Percentiles rank a stretch among this genome's conserved stretches.
phyloP scores from a whole-genome alignment of 2,329 filamentous ascomycete species.

The Cordyceps farinosa region DNA sequence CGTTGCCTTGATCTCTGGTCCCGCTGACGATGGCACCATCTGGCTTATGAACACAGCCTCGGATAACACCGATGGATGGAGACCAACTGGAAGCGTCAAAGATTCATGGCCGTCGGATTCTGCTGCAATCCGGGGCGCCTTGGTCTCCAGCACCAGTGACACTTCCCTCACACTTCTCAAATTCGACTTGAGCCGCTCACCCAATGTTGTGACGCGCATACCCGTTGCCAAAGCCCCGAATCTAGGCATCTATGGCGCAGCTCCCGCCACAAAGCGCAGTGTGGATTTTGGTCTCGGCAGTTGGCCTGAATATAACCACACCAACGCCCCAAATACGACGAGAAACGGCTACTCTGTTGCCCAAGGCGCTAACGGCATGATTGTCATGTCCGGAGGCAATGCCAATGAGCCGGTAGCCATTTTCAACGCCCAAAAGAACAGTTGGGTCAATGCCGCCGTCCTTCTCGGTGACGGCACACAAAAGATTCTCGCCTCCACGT shows the following conservation, averaged over 20 bases:
- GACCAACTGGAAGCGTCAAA: background rate
- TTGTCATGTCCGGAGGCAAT: slow-evolving; percentile 77
- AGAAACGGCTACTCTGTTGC: slow-evolving; percentile 72
- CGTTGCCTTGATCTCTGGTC: slow-evolving; percentile 71
- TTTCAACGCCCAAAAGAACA: slow-evolving; percentile 72
- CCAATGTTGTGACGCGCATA: slow-evolving; percentile 49
- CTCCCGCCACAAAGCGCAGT: slow-evolving; percentile 27
- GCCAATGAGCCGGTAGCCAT: slow-evolving; percentile 65
- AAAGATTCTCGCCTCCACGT: slow-evolving; percentile 32
- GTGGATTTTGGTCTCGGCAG: slow-evolving; percentile 55
- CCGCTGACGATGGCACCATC: slow-evolving; percentile 28
- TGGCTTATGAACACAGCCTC: slow-evolving; percentile 3
- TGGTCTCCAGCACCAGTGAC: slow-evolving; percentile 66
- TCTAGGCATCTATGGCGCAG: background rate
- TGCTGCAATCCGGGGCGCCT: slow-evolving; percentile 53
- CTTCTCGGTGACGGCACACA: slow-evolving; percentile 53
- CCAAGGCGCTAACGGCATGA: slow-evolving; percentile 59
- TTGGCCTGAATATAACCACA: slow-evolving; percentile 78
- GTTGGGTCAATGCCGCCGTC: slow-evolving; percentile 70
- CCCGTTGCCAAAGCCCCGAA: background rate
- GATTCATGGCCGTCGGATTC: slow-evolving; percentile 45
- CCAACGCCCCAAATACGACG: slow-evolving; percentile 59
- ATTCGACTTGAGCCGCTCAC: slow-evolving; percentile 70
- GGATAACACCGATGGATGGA: background rate
- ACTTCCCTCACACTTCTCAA: slow-evolving; percentile 74